Conservation (phyloP, 2,329 filamentous ascomycete genomes). For the Trichoderma sp. region DNA sequence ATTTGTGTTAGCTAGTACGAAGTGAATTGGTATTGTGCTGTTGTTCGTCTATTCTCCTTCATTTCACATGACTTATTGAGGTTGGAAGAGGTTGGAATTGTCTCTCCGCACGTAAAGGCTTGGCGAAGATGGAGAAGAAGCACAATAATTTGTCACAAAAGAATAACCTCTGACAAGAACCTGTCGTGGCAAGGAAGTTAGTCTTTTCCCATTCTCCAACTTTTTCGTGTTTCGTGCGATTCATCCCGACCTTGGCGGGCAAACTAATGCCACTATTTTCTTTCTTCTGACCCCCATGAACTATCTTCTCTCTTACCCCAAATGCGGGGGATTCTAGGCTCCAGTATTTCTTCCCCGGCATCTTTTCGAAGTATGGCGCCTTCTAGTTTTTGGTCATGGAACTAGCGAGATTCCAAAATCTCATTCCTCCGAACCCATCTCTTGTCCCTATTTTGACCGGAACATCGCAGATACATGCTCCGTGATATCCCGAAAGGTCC, state of each 20-base stretch:
- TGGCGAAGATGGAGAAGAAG: neutral
- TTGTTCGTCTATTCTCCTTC: neutral
- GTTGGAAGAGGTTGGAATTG: neutral
- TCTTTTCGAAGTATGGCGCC: neutral
- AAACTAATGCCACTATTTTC: neutral
- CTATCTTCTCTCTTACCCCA: neutral
- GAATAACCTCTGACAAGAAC: neutral
- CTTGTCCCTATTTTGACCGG: neutral
- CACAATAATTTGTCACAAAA: neutral
- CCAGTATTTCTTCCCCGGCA: neutral
- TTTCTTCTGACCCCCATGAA: neutral
- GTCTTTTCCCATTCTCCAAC: neutral
- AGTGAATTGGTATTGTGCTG: neutral
- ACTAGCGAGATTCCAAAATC: neutral
- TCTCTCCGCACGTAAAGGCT: neutral
- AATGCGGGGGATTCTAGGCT: neutral
- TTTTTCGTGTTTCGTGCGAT: neutral
- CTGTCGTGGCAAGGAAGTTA: neutral
- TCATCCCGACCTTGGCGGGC: neutral
- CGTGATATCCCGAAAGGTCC: neutral
- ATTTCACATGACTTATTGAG: neutral
- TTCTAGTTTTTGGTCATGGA: neutral
- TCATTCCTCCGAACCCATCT: neutral
- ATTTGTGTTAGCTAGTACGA: neutral
- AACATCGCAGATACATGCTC: neutral